These are phyloP conservation scores for Forsythia viridissima DNA, from an alignment of 257 asterid species.

Conservation along the genomic window DNA sequence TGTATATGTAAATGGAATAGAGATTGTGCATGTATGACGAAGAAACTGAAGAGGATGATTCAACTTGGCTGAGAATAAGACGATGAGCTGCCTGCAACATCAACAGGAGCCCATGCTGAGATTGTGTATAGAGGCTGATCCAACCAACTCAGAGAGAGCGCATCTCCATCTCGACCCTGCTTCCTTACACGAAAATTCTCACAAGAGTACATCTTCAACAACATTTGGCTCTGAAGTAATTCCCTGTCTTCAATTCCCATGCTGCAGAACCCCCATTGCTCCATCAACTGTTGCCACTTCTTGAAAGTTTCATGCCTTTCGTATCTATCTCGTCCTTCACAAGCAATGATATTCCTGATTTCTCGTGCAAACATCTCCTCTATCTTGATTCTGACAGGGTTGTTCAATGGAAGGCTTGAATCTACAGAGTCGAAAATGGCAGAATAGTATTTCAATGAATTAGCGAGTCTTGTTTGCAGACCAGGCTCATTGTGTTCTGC, in stretches of 20 bases:
- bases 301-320: constrained; percentile 73
- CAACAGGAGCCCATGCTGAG: constrained; percentile 60
- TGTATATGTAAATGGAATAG: constrained; percentile 12
- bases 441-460: constrained; percentile 67
- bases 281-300: constrained; percentile 69
- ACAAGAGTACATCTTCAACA: constrained; percentile 69
- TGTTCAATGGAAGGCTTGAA: constrained; percentile 50
- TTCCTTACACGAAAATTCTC: constrained; percentile 47
- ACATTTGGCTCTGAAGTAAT: constrained; percentile 64
- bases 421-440: constrained; percentile 77
- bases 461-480: constrained; percentile 55
- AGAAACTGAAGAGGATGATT: constrained; percentile 6
- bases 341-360: constrained; percentile 64
- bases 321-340: constrained; percentile 78
- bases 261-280: constrained; percentile 59
- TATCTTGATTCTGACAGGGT: constrained; percentile 56
- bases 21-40: constrained; percentile 3
- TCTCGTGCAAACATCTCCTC: constrained; percentile 83
- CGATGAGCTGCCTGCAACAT: constrained; percentile 56
- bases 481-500: constrained; percentile 56
- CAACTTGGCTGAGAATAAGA: constrained; percentile 31
- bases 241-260: constrained; percentile 58
- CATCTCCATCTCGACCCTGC: constrained; percentile 37
- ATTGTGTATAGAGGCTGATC: constrained; percentile 80
- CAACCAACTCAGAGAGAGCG: constrained; percentile 62